Evolutionary conservation across 148 eudicot genomes (phyloP), one percentile per base, ranked within the genome.

Genomic region (Silene conica): DNA sequence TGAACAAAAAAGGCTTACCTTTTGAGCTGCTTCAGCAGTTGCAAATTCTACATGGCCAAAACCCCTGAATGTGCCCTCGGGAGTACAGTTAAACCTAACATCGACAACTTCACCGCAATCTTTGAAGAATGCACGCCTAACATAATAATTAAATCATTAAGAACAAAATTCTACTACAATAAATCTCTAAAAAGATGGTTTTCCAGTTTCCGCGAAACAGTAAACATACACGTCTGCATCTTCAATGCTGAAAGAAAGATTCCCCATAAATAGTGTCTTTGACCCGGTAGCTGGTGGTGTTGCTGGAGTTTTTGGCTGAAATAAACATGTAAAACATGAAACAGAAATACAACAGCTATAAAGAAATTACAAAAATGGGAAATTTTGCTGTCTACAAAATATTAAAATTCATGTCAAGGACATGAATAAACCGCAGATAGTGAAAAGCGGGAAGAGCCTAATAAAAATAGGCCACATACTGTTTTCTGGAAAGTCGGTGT

Each of bases 11-110:
- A 11, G 12, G 54, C 15, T 56, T 57, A 92, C 99, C 87, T 95
- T 87, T 76, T 79, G 80, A 34, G 97, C 96, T 64, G 63, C 89
- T 68, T 90, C 96, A 12, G 80, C 79, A 0, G 94, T 84, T 57
- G 84, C 89, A 84, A 95, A 95, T 63, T 95, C 97, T 67, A 92
- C 89, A 80, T 95, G 97, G 22, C 97, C 97, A 83, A 67, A 95
- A 25, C 97, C 99, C 76, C 76, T 90, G 60, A 95, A 88, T 11
- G 26, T 8, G 38, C 92, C 89, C 20, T 89, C 94, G 3, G 43
- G 23, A 31, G 78, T 78, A 9, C 60, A 52, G 3, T 90, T 77
- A 82, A 95, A 84, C 60, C 96, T 95, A 28, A 95, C 76, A 0
- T 87, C 94, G 0, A 55, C 83, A 72, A 95, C 72, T 78, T 88